A percentile compares a stretch with the other conserved stretches of the same genome.
These are phyloP conservation scores for Fusarium avenaceum DNA, from an alignment of 2,329 filamentous ascomycete genomes.

Conservation along the genomic window DNA sequence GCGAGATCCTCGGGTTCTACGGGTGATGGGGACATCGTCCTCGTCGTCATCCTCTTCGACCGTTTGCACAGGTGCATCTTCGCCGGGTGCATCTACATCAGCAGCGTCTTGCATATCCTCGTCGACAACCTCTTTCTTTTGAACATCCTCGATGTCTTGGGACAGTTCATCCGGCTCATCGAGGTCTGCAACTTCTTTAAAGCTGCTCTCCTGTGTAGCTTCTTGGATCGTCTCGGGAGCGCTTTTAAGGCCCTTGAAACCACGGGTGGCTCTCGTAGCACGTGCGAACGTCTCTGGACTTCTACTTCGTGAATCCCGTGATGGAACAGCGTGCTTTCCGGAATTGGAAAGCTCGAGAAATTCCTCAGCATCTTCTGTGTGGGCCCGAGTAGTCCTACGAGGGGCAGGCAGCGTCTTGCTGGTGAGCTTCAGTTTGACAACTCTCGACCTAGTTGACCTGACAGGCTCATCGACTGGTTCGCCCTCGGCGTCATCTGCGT, in stretches of 20 bases:
- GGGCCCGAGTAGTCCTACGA: conserved; percentile 66
- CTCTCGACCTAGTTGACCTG: conserved; percentile 51
- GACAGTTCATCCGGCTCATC: conserved; percentile 57
- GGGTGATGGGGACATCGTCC: conserved; percentile 63
- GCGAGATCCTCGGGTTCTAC: conserved; percentile 60
- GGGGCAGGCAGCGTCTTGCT: conserved; percentile 54
- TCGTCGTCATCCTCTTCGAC: conserved; percentile 60
- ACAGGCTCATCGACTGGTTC: conserved; percentile 37
- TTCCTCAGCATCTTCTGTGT: conserved; percentile 67
- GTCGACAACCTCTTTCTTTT: conserved; percentile 51
- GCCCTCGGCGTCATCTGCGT: conserved; percentile 49
- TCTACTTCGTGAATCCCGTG: conserved; percentile 65
- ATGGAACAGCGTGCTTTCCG: conserved; percentile 67
- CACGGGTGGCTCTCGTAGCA: conserved; percentile 61
- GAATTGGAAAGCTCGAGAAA: conserved; percentile 72
- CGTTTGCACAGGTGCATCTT: conserved; percentile 50
- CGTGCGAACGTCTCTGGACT: conserved; percentile 67
- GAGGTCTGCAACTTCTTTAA: conserved; percentile 50
- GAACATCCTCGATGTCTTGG: conserved; percentile 49
- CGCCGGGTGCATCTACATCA: conserved; percentile 50
- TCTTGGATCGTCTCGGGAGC: conserved; percentile 65
- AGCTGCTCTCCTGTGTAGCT: conserved; percentile 66
- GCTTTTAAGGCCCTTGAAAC: conserved; percentile 64
- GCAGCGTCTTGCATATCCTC: conserved; percentile 50
- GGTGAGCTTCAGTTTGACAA: conserved; percentile 63